Percentiles rank a stretch among this genome's conserved stretches.
These are phyloP conservation scores for Beta macrorhiza DNA, from an alignment of 179 eudicot species.

Conservation along the genomic window DNA sequence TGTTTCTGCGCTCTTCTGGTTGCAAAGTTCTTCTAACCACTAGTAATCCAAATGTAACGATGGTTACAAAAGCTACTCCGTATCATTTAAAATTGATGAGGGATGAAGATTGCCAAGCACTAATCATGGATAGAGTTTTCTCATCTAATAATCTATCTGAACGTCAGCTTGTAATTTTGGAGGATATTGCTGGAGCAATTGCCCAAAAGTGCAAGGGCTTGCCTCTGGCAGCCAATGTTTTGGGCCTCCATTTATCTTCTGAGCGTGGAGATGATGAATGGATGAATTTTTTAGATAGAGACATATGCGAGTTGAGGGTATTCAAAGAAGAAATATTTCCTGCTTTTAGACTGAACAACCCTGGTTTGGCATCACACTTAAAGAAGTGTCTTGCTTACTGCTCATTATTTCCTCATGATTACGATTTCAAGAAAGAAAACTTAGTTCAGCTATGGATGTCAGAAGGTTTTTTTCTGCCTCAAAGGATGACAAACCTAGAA, in stretches of 20 bases:
- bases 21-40: conserved; percentile 33
- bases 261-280: conserved; percentile 21
- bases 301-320: conserved; percentile 32
- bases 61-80: conserved; percentile 14
- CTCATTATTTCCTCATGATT: conserved; percentile 28
- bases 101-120: conserved; percentile 23
- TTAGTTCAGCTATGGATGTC: conserved; percentile 37
- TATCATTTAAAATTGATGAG: conserved; percentile 10
- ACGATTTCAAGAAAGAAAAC: conserved; percentile 21
- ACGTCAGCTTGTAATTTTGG: conserved; percentile 3
- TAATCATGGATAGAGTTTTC: conserved; percentile 22
- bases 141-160: not conserved
- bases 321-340: conserved; percentile 18
- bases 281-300: conserved; percentile 20
- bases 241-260: conserved; percentile 22
- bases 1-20: not conserved
- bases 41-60: conserved; percentile 18
- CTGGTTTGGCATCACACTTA: conserved; percentile 25
- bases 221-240: conserved; percentile 24
- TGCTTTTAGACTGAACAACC: conserved; percentile 23
- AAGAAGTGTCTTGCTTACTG: conserved; percentile 35
- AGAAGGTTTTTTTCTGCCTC: conserved; percentile 29
- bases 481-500: conserved; percentile 7
- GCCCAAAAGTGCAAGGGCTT: conserved; percentile 33
- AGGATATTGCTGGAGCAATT: conserved; percentile 6